These are phyloP conservation scores for Trichoderma arundinaceum DNA, from an alignment of 2,329 filamentous ascomycete genomes.

Conservation along the genomic window DNA sequence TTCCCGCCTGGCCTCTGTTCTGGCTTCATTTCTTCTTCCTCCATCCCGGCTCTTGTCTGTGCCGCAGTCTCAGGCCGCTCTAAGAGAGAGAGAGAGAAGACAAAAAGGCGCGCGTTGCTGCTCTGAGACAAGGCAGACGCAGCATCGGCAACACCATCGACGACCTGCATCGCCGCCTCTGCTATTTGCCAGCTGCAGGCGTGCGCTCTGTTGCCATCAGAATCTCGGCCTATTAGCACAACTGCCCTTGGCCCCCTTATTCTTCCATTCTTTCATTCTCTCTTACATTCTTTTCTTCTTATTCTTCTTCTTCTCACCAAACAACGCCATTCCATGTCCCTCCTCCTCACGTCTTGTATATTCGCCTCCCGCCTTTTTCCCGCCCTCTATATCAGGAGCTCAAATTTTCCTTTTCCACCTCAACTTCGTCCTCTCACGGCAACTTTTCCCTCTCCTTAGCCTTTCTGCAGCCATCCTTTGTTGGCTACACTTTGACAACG, in stretches of 20 bases:
- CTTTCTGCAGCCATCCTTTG: background rate
- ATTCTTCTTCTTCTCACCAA: background rate
- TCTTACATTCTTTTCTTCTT: background rate
- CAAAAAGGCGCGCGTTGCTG: conserved; percentile 11
- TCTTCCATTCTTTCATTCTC: background rate
- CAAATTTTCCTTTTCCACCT: background rate
- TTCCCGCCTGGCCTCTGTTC: background rate
- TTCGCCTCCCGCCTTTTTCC: conserved; percentile 17
- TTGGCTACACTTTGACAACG: background rate
- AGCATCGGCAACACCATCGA: conserved; percentile 5
- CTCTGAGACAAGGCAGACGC: conserved; percentile 7
- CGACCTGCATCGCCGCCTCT: conserved; percentile 6
- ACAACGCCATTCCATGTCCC: background rate
- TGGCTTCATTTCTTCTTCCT: background rate
- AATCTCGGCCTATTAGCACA: background rate
- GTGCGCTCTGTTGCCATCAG: background rate
- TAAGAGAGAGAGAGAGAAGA: background rate
- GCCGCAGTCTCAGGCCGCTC: conserved; percentile 8
- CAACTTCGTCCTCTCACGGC: background rate
- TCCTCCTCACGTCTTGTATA: background rate
- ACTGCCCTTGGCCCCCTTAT: background rate
- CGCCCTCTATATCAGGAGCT: background rate
- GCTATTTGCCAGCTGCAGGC: conserved; percentile 6
- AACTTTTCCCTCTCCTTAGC: background rate
- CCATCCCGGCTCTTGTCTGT: conserved; percentile 1